Evolutionary conservation across 2,329 filamentous ascomycete genomes (phyloP), one percentile per base, ranked within the genome.

Genomic region (Cytospora leucostoma): DNA sequence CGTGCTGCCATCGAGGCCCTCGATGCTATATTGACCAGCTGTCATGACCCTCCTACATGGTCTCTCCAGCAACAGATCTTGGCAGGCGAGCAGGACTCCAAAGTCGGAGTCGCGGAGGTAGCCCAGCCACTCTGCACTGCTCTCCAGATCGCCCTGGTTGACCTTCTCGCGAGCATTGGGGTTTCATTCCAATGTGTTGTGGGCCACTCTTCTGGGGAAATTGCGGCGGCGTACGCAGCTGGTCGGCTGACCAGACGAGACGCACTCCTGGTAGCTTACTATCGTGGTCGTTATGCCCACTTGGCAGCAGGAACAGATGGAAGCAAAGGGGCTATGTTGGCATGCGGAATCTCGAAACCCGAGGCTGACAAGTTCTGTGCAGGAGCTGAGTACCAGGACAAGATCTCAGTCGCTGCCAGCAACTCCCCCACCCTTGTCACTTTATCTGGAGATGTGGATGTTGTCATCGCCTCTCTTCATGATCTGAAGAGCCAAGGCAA

Each of bases 111-210:
- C 19, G 76, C 80, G 0, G 73, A 75, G 4, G 66, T 83, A 27
- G 77, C 79, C 0, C 83, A 86, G 65, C 80, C 84, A 0, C 68
- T 84, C 1, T 84, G 79, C 58, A 85, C 83, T 0, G 82, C 83
- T 0, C 50, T 87, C 1, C 84, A 86, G 66, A 74, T 86, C 2
- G 82, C 73, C 0, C 67, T 75, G 0, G 68, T 74, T 0, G 69
- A 75, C 37, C 64, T 75, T 6, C 66, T 75, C 3, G 57, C 56
- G 12, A 66, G 66, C 17, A 56, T 74, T 8, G 72, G 70, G 1
- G 62, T 75, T 4, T 50, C 32, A 3, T 74, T 75, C 49, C 59
- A 67, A 54, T 70, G 71, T 5, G 74, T 77, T 3, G 72, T 79
- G 12, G 77, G 77, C 19, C 77, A 79, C 66, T 78, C 76, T 0